Conservation (phyloP, 495 filamentous ascomycete species). For the Penicillium goetzii region DNA sequence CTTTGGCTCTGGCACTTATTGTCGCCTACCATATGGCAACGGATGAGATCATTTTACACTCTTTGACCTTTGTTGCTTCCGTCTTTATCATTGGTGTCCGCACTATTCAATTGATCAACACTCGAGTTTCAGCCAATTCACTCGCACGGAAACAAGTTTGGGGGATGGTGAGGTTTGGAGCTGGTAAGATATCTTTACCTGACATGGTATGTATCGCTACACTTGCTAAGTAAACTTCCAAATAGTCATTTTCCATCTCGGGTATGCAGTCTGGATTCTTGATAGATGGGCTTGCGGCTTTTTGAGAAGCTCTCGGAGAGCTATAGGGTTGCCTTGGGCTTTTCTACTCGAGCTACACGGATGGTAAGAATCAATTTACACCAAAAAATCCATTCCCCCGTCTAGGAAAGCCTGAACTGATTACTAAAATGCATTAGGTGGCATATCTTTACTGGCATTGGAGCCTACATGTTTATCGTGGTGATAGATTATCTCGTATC, state of each 20-base stretch:
- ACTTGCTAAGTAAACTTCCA: neutral
- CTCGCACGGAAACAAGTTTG: neutral
- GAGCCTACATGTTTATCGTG: neutral
- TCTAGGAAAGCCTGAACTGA: neutral
- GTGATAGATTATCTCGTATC: neutral
- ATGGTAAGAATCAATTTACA: neutral
- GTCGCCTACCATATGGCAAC: neutral
- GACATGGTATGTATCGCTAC: neutral
- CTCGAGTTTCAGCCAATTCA: neutral
- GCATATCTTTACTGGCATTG: neutral
- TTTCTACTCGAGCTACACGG: neutral
- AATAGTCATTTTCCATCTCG: neutral
- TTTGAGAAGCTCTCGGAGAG: neutral
- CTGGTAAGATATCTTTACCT: neutral
- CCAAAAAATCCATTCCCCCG: neutral
- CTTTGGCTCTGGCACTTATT: neutral
- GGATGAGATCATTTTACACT: neutral
- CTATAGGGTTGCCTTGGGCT: neutral
- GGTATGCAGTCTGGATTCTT: neutral
- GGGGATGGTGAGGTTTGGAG: neutral
- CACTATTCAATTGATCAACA: neutral
- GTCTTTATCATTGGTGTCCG: neutral
- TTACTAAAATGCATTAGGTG: neutral
- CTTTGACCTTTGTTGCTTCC: neutral
- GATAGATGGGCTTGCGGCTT: neutral